Evolutionary conservation across 2,329 filamentous ascomycete genomes (phyloP), one percentile per base, ranked within the genome.

Genomic region (Ophiocordyceps polyrhachis-furcata): DNA sequence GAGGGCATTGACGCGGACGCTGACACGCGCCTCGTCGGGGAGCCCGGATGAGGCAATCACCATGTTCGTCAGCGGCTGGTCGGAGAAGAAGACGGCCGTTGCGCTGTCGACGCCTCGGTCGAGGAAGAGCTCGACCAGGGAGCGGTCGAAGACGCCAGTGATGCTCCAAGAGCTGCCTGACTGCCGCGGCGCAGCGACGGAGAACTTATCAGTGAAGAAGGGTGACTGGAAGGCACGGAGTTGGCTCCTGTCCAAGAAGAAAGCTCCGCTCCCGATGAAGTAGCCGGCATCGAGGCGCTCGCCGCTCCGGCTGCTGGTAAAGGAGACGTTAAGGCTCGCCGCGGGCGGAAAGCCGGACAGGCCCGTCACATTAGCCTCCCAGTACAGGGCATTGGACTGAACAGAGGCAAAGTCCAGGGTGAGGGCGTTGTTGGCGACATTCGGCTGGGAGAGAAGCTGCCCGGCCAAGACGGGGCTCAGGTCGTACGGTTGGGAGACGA

Each of bases 301-400:
- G 21, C 53, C 55, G 0, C 54, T 52, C 1, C 35, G 17, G 0
- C 56, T 53, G 40, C 51, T 55, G 1, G 44, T 9, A 25, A 59
- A 52, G 0, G 53, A 56, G 25, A 61, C 58, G 40, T 59, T 57
- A 28, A 62, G 40, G 0, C 53, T 53, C 1, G 58, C 54, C 1
- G 48, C 50, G 3, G 51, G 40, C 0, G 50, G 19, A 0, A 56
- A 41, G 2, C 50, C 50, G 0, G 51, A 42, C 7, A 59, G 49
- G 0, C 56, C 61, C 11, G 68, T 70, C 37, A 77, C 60, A 50
- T 74, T 72, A 40, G 67, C 64, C 47, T 73, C 66, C 51, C 76
- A 68, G 53, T 70, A 71, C 13, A 79, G 51, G 0, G 72, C 69
- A 11, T 69, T 65, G 9, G 71, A 71, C 14, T 61, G 48, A 3